phyloP scores from a whole-genome alignment of 805 yeast genomes.

The Wickerhamomyces bisporus region DNA sequence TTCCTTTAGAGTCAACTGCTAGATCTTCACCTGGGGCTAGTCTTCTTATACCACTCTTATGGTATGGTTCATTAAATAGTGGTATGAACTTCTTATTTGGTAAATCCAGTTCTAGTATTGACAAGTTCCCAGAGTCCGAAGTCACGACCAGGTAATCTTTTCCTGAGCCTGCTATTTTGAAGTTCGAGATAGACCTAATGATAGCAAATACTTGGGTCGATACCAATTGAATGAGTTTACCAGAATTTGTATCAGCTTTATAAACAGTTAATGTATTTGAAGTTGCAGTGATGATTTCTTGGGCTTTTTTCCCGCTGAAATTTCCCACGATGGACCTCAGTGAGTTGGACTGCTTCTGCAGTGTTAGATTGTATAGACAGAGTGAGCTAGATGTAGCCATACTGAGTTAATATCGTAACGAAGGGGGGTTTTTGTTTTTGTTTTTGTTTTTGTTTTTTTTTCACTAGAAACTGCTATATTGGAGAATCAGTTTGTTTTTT shows the following conservation, averaged over 20 bases:
- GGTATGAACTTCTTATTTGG: conserved; percentile 37
- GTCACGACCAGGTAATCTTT: conserved; percentile 61
- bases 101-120: conserved; percentile 43
- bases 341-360: conserved; percentile 54
- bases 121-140: conserved; percentile 74
- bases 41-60: conserved; percentile 72
- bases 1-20: conserved; percentile 62
- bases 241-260: conserved; percentile 49
- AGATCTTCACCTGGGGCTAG: conserved; percentile 70
- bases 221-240: conserved; percentile 41
- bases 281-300: conserved; percentile 58
- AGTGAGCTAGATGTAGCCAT: conserved; percentile 22
- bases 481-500: no score
- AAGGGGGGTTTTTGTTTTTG: no score
- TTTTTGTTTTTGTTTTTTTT: no score
- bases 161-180: conserved; percentile 48
- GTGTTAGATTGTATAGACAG: conserved; percentile 63
- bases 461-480: no score
- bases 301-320: conserved; percentile 54
- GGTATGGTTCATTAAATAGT: conserved; percentile 56
- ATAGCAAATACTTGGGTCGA: conserved; percentile 51
- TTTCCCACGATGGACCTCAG: conserved; percentile 59
- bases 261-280: conserved; percentile 50
- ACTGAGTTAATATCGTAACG: background rate
- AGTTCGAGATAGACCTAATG: conserved; percentile 45